A percentile compares a stretch with the other conserved stretches of the same genome.
Conservation (phyloP, 768 basidiomycete species). For the Hygrophoropsis aurantiaca region DNA sequence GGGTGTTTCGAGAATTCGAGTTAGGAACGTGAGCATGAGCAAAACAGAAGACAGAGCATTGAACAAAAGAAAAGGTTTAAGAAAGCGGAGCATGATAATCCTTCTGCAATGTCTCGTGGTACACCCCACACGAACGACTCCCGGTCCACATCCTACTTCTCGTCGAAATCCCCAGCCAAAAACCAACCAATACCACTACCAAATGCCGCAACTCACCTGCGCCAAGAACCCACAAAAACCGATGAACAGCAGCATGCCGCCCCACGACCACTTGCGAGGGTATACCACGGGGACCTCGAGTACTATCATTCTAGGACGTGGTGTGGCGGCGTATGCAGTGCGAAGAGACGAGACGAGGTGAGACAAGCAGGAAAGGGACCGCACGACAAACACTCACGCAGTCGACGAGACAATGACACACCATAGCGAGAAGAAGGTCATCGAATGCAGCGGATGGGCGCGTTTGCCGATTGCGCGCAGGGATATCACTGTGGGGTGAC, state of each 20-base stretch:
- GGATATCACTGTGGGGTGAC: conserved; percentile 36
- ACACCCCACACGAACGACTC: too few relatives aligned
- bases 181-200: too few relatives aligned
- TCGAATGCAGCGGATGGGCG: conserved; percentile 72
- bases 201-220: conserved; percentile 19
- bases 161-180: too few relatives aligned
- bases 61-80: too few relatives aligned
- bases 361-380: neutral
- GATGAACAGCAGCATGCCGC: conserved; percentile 10
- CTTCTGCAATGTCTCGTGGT: too few relatives aligned
- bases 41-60: too few relatives aligned
- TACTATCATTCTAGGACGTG: conserved; percentile 13
- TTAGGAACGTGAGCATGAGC: too few relatives aligned
- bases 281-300: conserved; percentile 9
- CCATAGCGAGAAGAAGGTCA: conserved; percentile 63
- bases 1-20: too few relatives aligned
- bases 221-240: conserved; percentile 14
- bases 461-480: conserved; percentile 73
- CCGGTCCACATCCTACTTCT: too few relatives aligned
- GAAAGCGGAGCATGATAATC: too few relatives aligned
- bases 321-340: too few relatives aligned
- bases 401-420: conserved; percentile 36
- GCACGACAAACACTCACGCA: conserved; percentile 8
- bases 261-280: conserved; percentile 18
- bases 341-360: neutral